Base-by-base conservation (phyloP, 2,329 filamentous ascomycete species). In the Endothia cerciana region DNA sequence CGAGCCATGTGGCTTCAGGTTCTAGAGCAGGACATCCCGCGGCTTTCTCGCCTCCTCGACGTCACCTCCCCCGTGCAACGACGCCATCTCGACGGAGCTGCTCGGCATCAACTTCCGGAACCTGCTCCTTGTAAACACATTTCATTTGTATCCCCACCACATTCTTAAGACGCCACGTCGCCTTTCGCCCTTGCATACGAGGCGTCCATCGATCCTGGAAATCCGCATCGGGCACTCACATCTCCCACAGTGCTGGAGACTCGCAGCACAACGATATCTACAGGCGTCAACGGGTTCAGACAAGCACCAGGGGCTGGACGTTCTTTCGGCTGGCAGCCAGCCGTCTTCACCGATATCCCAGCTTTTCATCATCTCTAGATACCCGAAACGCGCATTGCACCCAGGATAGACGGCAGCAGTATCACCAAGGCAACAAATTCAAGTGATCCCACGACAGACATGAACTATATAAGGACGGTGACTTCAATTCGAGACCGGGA, bases 1-100 rank as follows among this genome's bases (percentile, higher is more conserved):
- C 19, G 76, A 76, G 64, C 66, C 75, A 5, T 75, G 75, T 10
- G 71, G 73, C 2, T 73, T 71, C 56, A 71, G 71, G 17, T 75
- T 75, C 57, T 78, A n/a, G 65, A 36, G 28, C 17, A 2, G 2
- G 5, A 15, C 17, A 25, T 7, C 25, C n/a, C 47, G 25, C n/a
- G 25, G 47, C 47, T 51, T 5, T n/a, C 0, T 22, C 47, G 25
- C 10, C 33, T 36, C 5, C 33, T 36, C 33, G 10, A 7, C 33
- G 33, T 36, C 33, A 10, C 33, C 33, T 36, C 33, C 10, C 33
- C 33, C 30, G 57, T 47, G 38, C 38, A 25, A 45, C 15, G 10
- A 30, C 57, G 43, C 57, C 43, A n/a, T 25, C 28, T 47, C 30
- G 7, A 10, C 17, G 41, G 28, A 36, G 40, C 56, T 15, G 11